Base-by-base conservation (phyloP, 139 green algal genomes). In the Bryopsis sp. region DNA sequence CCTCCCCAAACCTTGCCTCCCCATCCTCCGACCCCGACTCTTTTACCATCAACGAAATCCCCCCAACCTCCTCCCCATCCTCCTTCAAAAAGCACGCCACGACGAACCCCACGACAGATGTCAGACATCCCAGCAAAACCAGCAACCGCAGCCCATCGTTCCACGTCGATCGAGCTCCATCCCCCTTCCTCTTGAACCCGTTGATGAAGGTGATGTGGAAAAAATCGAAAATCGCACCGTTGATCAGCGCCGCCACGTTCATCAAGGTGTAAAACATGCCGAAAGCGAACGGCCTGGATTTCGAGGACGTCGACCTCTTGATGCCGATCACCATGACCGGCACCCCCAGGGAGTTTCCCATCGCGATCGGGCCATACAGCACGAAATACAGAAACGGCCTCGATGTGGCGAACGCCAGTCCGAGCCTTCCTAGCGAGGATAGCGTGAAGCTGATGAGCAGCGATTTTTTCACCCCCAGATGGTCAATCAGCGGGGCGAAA, bases 191-290 rank as follows among this genome's bases (percentile, higher is more conserved):
- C 39, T 71, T 48, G 59, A 84, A 77, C 19, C 79, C 80, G 32
- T 69, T 58, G 36, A 61, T 66, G 6, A 78, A 37, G 24, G 48
- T 38, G 6, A 84, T 64, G 31, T 80, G 74, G 29, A 86, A 84
- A 0, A 72, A 24, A 36, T 87, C 81, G 60, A 87, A 62, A 7
- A 82, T 22, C 47, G 78, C 39, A 3, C 80, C 81, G 46, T 72
- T 68, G 48, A 73, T n/a, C 26, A 87, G 73, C 8, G 72, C 78
- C 8, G 80, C 81, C 8, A 77, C 32, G 68, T 87, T 87, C 80
- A 87, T 87, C 47, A 81, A 35, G 1, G 68, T 64, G 48, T 87
- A 87, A 34, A 88, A 85, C 0, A 87, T 48, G 0, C 67, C 69
- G 50, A 86, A 87, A 3, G 74, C 77, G 43, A 88, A 79, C 8